Percentiles rank a stretch among this genome's conserved stretches.
phyloP scores from a whole-genome alignment of 768 basidiomycete genomes.

The Asterophora parasitica region DNA sequence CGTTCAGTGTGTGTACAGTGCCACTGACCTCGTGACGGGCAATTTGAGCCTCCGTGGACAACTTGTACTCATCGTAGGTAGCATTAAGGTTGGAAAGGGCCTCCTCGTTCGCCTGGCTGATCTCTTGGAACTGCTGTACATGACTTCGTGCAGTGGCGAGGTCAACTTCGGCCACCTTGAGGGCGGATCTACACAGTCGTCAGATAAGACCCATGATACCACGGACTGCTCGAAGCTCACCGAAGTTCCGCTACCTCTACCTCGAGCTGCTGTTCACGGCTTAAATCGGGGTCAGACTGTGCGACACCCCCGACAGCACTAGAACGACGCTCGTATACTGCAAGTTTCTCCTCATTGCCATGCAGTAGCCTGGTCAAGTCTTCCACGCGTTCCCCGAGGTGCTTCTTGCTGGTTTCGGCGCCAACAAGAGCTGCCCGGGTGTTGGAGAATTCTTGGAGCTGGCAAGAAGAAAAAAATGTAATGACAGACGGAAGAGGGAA shows the following conservation, averaged over 20 bases:
- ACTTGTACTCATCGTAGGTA: slow-evolving; percentile 79
- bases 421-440: slow-evolving; percentile 66
- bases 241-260: slow-evolving; percentile 81
- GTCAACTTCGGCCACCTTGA: slow-evolving; percentile 78
- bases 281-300: slow-evolving; percentile 40
- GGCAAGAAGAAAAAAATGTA: slow-evolving; percentile 11
- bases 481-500: background rate
- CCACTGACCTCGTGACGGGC: slow-evolving; percentile 59
- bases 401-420: slow-evolving; percentile 74
- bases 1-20: background rate
- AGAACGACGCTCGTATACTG: slow-evolving; percentile 76
- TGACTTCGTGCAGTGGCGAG: slow-evolving; percentile 65
- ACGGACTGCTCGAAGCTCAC: slow-evolving; percentile 33
- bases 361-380: slow-evolving; percentile 60
- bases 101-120: slow-evolving; percentile 76
- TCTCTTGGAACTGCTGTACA: slow-evolving; percentile 82
- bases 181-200: slow-evolving; percentile 47
- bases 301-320: slow-evolving; percentile 27
- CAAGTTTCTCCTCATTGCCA: slow-evolving; percentile 78
- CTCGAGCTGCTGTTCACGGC: slow-evolving; percentile 76
- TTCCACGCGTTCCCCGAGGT: slow-evolving; percentile 68
- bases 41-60: slow-evolving; percentile 65
- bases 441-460: slow-evolving; percentile 63
- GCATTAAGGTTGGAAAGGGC: slow-evolving; percentile 64
- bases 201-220: background rate